Evolutionary conservation across 306 rosid species (phyloP).

Genomic region (Neltuma alba): DNA sequence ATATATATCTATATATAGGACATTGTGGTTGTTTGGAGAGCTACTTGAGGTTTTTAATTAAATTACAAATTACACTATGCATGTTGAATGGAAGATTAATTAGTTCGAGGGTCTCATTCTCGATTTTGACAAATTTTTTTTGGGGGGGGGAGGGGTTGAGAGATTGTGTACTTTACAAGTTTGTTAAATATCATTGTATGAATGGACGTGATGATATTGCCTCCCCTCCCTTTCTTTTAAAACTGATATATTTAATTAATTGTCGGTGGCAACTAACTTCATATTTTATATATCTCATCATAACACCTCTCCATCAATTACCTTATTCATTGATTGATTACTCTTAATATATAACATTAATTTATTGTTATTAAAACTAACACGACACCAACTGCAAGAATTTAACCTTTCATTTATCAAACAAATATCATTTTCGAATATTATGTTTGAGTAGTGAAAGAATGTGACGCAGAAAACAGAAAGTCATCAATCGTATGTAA

Average conservation of each 20-base stretch:
- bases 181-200: not conserved
- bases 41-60: conserved; percentile 5
- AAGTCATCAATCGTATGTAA: not conserved
- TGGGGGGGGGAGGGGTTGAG: not conserved
- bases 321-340: too few relatives aligned
- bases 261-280: not conserved
- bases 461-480: not conserved
- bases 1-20: not conserved
- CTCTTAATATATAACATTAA: too few relatives aligned
- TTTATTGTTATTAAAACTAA: too few relatives aligned
- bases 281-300: too few relatives aligned
- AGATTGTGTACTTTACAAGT: not conserved
- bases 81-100: not conserved
- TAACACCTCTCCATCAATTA: too few relatives aligned
- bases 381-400: too few relatives aligned
- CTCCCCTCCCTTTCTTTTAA: too few relatives aligned
- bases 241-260: too few relatives aligned
- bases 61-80: not conserved
- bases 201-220: not conserved
- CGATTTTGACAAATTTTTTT: not conserved
- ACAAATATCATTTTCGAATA: too few relatives aligned
- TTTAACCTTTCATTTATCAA: too few relatives aligned
- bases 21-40: not conserved
- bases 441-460: not conserved
- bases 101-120: not conserved